phyloP scores from a whole-genome alignment of 2,329 filamentous ascomycete species.

The Capronia epimyces region DNA sequence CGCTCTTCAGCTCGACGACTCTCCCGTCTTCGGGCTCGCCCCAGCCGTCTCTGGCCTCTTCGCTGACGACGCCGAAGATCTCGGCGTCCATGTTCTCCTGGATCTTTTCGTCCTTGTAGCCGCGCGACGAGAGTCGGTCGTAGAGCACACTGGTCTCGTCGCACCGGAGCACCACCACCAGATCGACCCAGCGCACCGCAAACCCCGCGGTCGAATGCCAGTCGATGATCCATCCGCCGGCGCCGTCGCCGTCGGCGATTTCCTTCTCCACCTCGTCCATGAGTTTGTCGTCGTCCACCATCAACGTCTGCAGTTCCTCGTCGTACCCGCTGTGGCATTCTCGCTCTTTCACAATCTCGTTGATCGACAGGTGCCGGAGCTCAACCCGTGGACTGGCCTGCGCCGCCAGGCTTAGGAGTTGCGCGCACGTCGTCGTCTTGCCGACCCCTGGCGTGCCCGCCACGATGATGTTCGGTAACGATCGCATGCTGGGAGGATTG shows the following conservation, averaged over 20 bases:
- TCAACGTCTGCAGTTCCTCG: constrained; percentile 77
- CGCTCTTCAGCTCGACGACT: constrained; percentile 81
- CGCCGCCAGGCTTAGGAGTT: constrained; percentile 43
- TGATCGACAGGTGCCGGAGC: constrained; percentile 78
- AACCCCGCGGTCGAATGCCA: constrained; percentile 98
- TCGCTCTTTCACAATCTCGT: constrained; percentile 83
- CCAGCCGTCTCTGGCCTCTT: constrained; percentile 84
- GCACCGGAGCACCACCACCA: constrained; percentile 79
- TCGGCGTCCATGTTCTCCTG: constrained; percentile 96
- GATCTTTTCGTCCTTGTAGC: constrained; percentile 79
- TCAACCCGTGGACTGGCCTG: constrained; percentile 58
- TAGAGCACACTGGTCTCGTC: constrained; percentile 76
- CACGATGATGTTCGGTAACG: constrained; percentile 77
- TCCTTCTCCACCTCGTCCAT: constrained; percentile 85
- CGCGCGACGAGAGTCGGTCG: constrained; percentile 68
- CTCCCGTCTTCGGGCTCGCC: constrained; percentile 57
- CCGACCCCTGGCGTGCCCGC: constrained; percentile 94
- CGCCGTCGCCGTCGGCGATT: constrained; percentile 45
- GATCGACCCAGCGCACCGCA: constrained; percentile 86
- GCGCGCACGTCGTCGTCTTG: constrained; percentile 88
- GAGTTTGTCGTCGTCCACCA: constrained; percentile 95
- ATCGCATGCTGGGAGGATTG: constrained; percentile 17
- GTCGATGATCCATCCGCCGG: constrained; percentile 84
- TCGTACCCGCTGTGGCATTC: constrained; percentile 84
- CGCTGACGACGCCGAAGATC: constrained; percentile 90